Evolutionary conservation across 2,329 filamentous ascomycete species (phyloP).

Genomic region (Fusarium sp.): DNA sequence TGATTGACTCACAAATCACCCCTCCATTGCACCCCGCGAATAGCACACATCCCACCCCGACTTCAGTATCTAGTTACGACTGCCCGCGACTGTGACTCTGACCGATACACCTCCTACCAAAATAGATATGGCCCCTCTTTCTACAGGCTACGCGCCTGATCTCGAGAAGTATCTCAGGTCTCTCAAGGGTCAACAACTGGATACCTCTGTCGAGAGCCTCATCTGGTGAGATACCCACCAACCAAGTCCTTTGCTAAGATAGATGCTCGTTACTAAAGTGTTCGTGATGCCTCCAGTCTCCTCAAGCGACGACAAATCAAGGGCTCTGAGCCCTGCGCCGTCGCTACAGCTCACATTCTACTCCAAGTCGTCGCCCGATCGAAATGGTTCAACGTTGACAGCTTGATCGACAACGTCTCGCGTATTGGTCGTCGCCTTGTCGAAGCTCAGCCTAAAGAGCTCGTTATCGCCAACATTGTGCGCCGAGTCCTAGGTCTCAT

Average conservation of each 20-base stretch:
- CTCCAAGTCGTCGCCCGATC: slow-evolving; percentile 85
- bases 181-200: slow-evolving; percentile 77
- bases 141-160: slow-evolving; percentile 67
- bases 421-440: slow-evolving; percentile 80
- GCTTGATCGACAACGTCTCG: slow-evolving; percentile 82
- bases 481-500: slow-evolving; percentile 90
- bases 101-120: slow-evolving; percentile 1
- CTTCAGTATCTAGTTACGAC: slow-evolving; percentile 25
- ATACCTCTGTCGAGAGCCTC: slow-evolving; percentile 84
- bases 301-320: slow-evolving; percentile 91
- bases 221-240: slow-evolving; percentile 70
- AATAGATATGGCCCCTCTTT: slow-evolving; percentile 48
- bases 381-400: slow-evolving; percentile 79
- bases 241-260: neutral
- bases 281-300: slow-evolving; percentile 62
- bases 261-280: slow-evolving; percentile 14
- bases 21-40: slow-evolving; percentile 36
- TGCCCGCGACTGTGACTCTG: slow-evolving; percentile 2
- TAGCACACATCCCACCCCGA: slow-evolving; percentile 30
- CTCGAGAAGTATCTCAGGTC: slow-evolving; percentile 82
- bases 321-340: slow-evolving; percentile 86
- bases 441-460: slow-evolving; percentile 86
- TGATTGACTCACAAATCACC: slow-evolving; percentile 36
- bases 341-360: slow-evolving; percentile 89
- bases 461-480: slow-evolving; percentile 94